These are phyloP conservation scores for Crassisporium funariophilum DNA, from an alignment of 768 basidiomycete genomes.

Conservation along the genomic window DNA sequence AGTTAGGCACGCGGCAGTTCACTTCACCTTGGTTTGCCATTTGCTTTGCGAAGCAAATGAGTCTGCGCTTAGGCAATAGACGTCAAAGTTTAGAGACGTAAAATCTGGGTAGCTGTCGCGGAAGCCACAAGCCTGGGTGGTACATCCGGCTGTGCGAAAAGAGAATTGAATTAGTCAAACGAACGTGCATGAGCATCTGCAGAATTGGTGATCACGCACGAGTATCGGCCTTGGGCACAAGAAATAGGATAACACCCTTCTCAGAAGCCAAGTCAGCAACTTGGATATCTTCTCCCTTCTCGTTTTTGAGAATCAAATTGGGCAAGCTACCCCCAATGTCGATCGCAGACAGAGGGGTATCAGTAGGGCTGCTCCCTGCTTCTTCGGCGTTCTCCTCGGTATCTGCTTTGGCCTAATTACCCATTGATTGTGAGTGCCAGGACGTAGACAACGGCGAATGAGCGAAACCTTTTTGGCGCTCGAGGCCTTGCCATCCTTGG, in stretches of 20 bases:
- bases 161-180: neutral
- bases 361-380: slow-evolving; percentile 17
- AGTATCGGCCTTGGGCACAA: slow-evolving; percentile 85
- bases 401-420: slow-evolving; percentile 35
- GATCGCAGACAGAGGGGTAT: slow-evolving; percentile 39
- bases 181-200: neutral
- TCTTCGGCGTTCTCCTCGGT: slow-evolving; percentile 26
- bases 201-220: slow-evolving; percentile 45
- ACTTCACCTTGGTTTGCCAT: slow-evolving; percentile 82
- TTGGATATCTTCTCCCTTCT: slow-evolving; percentile 80
- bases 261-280: slow-evolving; percentile 64
- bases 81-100: slow-evolving; percentile 61
- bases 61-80: slow-evolving; percentile 87
- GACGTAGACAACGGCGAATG: slow-evolving; percentile 4
- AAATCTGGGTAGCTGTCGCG: slow-evolving; percentile 84
- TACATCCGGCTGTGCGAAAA: slow-evolving; percentile 73
- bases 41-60: slow-evolving; percentile 71
- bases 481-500: slow-evolving; percentile 33
- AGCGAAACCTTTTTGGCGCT: slow-evolving; percentile 41
- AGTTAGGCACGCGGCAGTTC: slow-evolving; percentile 1
- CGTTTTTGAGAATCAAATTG: slow-evolving; percentile 76
- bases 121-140: slow-evolving; percentile 90
- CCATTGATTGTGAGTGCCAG: slow-evolving; percentile 3
- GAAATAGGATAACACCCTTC: slow-evolving; percentile 78
- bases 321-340: slow-evolving; percentile 79